phyloP scores from a whole-genome alignment of 768 basidiomycete genomes.

The Pleurotus eryngii region DNA sequence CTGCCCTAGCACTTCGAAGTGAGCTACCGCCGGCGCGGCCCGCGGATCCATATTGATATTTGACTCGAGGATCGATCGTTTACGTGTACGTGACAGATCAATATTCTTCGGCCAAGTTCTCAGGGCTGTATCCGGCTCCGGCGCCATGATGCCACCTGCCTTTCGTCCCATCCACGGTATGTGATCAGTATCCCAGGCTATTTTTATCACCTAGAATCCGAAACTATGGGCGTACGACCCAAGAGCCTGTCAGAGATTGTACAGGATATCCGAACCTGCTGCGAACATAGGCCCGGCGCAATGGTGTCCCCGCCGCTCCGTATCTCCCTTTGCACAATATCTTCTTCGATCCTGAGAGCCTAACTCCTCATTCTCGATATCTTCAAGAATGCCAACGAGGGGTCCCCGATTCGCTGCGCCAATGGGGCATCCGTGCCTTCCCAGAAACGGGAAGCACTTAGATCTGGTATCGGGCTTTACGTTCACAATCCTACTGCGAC shows the following conservation, averaged over 20 bases:
- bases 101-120: conserved; percentile 2
- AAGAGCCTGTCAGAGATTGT: background rate
- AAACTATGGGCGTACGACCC: conserved; percentile 1
- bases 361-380: background rate
- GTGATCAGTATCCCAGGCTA: background rate
- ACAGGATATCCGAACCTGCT: conserved; percentile 7
- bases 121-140: conserved; percentile 3
- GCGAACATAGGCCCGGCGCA: conserved; percentile 4
- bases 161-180: conserved; percentile 1
- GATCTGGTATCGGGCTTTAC: too few relatives aligned
- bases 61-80: background rate
- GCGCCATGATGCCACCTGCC: conserved; percentile 6
- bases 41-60: too few relatives aligned
- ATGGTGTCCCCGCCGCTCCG: background rate
- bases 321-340: background rate
- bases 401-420: conserved; percentile 4
- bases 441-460: too few relatives aligned
- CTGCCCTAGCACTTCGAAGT: too few relatives aligned
- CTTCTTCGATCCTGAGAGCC: conserved; percentile 4
- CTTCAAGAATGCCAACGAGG: background rate
- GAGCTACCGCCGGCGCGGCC: too few relatives aligned
- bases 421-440: background rate
- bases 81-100: background rate
- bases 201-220: conserved; percentile 2
- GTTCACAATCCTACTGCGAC: too few relatives aligned